A percentile compares a stretch with the other conserved stretches of the same genome.
Conservation (phyloP, 768 basidiomycete species). For the Tulasnella sp. region DNA sequence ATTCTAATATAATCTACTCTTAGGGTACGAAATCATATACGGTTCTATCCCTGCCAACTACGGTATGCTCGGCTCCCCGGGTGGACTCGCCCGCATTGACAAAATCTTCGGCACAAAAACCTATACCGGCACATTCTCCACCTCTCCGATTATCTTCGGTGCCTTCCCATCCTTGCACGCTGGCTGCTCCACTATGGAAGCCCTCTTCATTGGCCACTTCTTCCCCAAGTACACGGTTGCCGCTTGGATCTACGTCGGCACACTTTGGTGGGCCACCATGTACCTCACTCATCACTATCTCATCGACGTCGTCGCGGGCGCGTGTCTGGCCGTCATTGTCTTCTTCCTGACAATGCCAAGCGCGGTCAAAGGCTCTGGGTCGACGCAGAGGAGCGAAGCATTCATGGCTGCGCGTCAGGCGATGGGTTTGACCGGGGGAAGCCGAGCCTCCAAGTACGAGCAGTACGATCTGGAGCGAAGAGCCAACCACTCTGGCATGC, state of each 20-base stretch:
- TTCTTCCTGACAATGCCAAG: slow-evolving; percentile 89
- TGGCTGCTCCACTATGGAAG: slow-evolving; percentile 85
- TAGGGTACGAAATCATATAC: slow-evolving; percentile 96
- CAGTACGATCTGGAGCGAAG: slow-evolving; percentile 63
- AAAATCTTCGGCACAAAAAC: slow-evolving; percentile 68
- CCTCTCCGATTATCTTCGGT: slow-evolving; percentile 91
- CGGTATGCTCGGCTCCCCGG: slow-evolving; percentile 85
- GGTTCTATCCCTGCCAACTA: slow-evolving; percentile 95
- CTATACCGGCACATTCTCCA: slow-evolving; percentile 77
- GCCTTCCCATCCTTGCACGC: slow-evolving; percentile 95
- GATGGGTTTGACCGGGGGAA: slow-evolving; percentile 29
- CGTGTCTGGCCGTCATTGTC: slow-evolving; percentile 78
- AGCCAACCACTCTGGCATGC: slow-evolving; percentile 24
- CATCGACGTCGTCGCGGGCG: slow-evolving; percentile 93
- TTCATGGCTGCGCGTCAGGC: slow-evolving; percentile 20
- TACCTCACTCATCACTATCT: slow-evolving; percentile 98
- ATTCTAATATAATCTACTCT: slow-evolving; percentile 34
- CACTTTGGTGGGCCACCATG: slow-evolving; percentile 98
- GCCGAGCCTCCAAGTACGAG: slow-evolving; percentile 61
- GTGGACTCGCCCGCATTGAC: slow-evolving; percentile 90
- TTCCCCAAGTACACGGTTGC: slow-evolving; percentile 69
- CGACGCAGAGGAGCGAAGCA: slow-evolving; percentile 21
- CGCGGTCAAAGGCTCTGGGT: slow-evolving; percentile 8
- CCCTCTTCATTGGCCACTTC: slow-evolving; percentile 90
- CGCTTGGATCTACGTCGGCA: slow-evolving; percentile 77